Percentiles rank a stretch among this genome's conserved stretches.
Evolutionary conservation across 2,329 filamentous ascomycete species (phyloP).

Genomic region (Emmonsia crescens): DNA sequence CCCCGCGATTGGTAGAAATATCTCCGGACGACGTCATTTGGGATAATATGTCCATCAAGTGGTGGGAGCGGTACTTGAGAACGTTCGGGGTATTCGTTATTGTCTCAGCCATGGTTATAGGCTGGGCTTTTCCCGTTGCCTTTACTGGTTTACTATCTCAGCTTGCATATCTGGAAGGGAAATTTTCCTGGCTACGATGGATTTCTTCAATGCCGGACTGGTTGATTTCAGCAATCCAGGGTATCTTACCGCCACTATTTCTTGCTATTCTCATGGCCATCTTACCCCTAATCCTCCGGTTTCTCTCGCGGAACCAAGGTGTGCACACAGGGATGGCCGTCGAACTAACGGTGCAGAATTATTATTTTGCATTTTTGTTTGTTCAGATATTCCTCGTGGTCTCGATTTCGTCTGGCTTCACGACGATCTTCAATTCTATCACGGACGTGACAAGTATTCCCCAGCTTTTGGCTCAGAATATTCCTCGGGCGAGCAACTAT

Average conservation of each 20-base stretch:
- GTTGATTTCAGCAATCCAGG: conserved; percentile 61
- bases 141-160: conserved; percentile 78
- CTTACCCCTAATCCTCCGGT: conserved; percentile 65
- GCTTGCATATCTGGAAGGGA: conserved; percentile 55
- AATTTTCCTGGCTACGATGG: conserved; percentile 60
- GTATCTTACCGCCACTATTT: conserved; percentile 71
- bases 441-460: conserved; percentile 60
- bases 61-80: conserved; percentile 82
- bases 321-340: conserved; percentile 71
- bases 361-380: conserved; percentile 90
- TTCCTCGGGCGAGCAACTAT: conserved; percentile 85
- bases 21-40: conserved; percentile 86
- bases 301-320: conserved; percentile 64
- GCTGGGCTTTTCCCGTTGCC: conserved; percentile 84
- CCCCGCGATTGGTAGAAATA: conserved; percentile 84
- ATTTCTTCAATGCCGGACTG: conserved; percentile 50
- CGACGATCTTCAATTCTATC: conserved; percentile 53
- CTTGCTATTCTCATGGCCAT: conserved; percentile 69
- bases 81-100: conserved; percentile 53
- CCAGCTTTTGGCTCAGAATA: conserved; percentile 59
- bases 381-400: conserved; percentile 91
- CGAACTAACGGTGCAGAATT: conserved; percentile 75
- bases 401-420: conserved; percentile 67
- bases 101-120: conserved; percentile 65
- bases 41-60: conserved; percentile 92